Evolutionary conservation across 106 monocot genomes (phyloP).

Genomic region (Agapanthus africanus): DNA sequence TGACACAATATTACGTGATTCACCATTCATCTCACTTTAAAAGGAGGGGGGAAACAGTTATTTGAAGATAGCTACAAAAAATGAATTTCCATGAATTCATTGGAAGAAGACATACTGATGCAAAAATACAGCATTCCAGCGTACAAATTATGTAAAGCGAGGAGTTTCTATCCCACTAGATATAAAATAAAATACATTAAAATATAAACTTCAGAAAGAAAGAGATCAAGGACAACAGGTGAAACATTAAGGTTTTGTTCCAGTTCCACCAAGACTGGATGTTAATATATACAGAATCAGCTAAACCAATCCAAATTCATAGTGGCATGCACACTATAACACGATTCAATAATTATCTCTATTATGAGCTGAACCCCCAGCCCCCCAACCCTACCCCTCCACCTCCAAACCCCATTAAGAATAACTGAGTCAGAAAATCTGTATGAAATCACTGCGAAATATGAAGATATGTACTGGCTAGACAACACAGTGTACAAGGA

Average conservation of each 20-base stretch:
- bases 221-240: not conserved
- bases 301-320: not conserved
- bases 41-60: too few species aligned
- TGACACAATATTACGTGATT: too few species aligned
- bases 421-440: not conserved
- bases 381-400: too few species aligned
- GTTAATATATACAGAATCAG: not conserved
- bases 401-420: not conserved
- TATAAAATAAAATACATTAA: not conserved
- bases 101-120: not conserved
- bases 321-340: not conserved
- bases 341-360: not conserved
- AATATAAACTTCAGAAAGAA: not conserved
- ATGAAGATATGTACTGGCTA: not conserved
- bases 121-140: not conserved
- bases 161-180: too few species aligned
- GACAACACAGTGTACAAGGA: not conserved
- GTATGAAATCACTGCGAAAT: not conserved
- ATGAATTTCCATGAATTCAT: not conserved
- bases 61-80: not conserved
- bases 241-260: not conserved
- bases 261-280: not conserved
- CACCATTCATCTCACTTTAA: not conserved
- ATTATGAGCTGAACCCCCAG: not conserved
- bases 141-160: not conserved